Evolutionary conservation across 805 yeast genomes (phyloP), one percentile per base, ranked within the genome.

Genomic region (Candida sphagnicola): DNA sequence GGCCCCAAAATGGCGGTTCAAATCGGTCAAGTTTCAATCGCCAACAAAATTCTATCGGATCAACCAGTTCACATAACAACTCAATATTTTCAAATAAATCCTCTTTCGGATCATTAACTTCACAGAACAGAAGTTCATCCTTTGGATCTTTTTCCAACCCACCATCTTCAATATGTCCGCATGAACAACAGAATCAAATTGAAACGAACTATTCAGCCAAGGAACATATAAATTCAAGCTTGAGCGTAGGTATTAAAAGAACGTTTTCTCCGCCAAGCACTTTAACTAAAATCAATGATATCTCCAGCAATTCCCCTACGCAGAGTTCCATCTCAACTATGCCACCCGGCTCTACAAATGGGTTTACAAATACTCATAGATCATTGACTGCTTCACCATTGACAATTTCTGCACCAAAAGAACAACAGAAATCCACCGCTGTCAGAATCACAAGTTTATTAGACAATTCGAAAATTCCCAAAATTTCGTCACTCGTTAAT

Each of bases 81-180:
- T 64, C 70, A 10, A 43, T 67, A 4, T 65, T 67, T 41, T 62
- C 70, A 13, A 61, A 56, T 40, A 56, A 64, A 35, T 63, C 65
- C 12, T 59, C 67, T 29, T 35, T 65, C 3, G 56, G 63, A n/a
- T 59, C 67, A 11, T 42, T 56, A 2, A 47, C 57, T 14, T 56
- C 66, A 13, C 43, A 43, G 19, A 52, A 51, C 25, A 40, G 67
- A 36, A 45, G 53, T 5, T 54, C 60, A 26, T 54, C 59, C 19
- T 56, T 57, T 42, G 66, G 66, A 3, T 54, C 62, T 18, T 48
- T 58, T 23, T 52, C 62, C 8, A 18, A 18, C 16, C 39, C 4
- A 14, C 34, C 26, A 35, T 35, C n/a, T 13, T 13, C 25, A 8
- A 41, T 47, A 17, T 47, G 53, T n/a, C 54, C 57, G 13, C 51